These are phyloP conservation scores for Sugiyamaella qingdaonensis DNA, from an alignment of 805 yeast genomes.

Conservation along the genomic window DNA sequence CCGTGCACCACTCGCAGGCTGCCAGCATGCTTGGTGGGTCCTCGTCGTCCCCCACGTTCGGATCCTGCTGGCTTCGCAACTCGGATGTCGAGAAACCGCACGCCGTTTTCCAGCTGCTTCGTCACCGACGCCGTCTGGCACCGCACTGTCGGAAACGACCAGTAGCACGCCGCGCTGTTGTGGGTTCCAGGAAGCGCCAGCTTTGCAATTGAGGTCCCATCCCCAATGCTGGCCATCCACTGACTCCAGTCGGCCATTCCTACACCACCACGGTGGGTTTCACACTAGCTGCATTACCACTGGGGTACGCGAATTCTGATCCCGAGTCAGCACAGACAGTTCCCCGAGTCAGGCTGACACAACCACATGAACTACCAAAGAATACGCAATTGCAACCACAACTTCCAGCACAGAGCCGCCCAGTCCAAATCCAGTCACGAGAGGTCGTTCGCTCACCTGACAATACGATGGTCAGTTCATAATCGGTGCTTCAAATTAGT, in stretches of 20 bases:
- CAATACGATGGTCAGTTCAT: too few relatives aligned
- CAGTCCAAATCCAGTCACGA: too few relatives aligned
- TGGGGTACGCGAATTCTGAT: too few relatives aligned
- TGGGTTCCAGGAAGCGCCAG: constrained; percentile 82
- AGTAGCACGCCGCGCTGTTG: constrained; percentile 66
- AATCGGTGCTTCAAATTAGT: too few relatives aligned
- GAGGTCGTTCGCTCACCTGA: too few relatives aligned
- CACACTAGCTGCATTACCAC: constrained; percentile 54
- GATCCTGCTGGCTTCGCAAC: constrained; percentile 55
- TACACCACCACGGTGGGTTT: constrained; percentile 16
- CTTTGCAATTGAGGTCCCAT: constrained; percentile 47
- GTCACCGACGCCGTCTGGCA: constrained; percentile 62
- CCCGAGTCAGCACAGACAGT: too few relatives aligned
- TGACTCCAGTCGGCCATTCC: constrained; percentile 14
- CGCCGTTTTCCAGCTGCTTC: constrained; percentile 65
- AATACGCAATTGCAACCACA: too few relatives aligned
- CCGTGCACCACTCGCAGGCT: constrained; percentile 65
- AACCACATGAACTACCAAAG: too few relatives aligned
- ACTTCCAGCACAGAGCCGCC: too few relatives aligned
- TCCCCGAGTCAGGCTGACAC: too few relatives aligned
- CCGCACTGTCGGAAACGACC: constrained; percentile 67
- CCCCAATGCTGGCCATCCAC: constrained; percentile 56
- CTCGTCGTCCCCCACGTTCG: constrained; percentile 36
- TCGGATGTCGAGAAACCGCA: constrained; percentile 69
- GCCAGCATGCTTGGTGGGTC: constrained; percentile 35